Conservation (phyloP, 768 basidiomycete genomes). For the Podaxis pistillaris region DNA sequence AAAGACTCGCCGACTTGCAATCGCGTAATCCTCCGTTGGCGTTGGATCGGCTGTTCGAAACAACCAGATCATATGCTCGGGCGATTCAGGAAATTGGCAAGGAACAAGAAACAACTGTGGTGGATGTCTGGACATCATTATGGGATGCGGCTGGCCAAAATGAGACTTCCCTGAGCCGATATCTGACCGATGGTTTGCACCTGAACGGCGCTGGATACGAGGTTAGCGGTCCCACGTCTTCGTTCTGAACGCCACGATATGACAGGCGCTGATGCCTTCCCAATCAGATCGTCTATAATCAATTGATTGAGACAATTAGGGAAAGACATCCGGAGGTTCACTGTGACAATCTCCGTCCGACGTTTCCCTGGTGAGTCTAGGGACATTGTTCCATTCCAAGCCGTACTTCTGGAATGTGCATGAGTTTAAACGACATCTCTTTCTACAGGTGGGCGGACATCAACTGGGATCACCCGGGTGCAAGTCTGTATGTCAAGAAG, state of each 20-base stretch:
- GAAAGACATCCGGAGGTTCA: conserved; percentile 66
- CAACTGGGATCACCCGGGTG: conserved; percentile 26
- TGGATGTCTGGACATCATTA: conserved; percentile 75
- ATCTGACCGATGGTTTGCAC: conserved; percentile 78
- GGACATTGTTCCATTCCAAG: not conserved
- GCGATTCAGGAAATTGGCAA: conserved; percentile 62
- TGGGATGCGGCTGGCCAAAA: conserved; percentile 71
- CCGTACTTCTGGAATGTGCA: conserved; percentile 10
- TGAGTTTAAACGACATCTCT: not conserved
- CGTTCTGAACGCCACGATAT: conserved; percentile 1
- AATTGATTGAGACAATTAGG: conserved; percentile 54
- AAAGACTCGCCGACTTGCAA: conserved; percentile 49
- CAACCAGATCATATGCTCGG: conserved; percentile 67
- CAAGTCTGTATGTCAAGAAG: conserved; percentile 22
- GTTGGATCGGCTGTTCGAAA: conserved; percentile 61
- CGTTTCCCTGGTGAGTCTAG: conserved; percentile 59
- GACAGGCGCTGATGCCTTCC: conserved; percentile 5
- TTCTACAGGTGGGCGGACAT: conserved; percentile 36
- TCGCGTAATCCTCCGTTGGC: conserved; percentile 47
- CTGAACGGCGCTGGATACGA: conserved; percentile 71
- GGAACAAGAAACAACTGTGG: conserved; percentile 54
- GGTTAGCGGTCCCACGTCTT: conserved; percentile 37
- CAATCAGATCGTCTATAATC: conserved; percentile 63
- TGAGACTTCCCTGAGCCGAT: conserved; percentile 49
- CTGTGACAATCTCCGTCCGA: conserved; percentile 54